phyloP scores from a whole-genome alignment of 2,329 filamentous ascomycete species.

The Albifimbria verrucaria region DNA sequence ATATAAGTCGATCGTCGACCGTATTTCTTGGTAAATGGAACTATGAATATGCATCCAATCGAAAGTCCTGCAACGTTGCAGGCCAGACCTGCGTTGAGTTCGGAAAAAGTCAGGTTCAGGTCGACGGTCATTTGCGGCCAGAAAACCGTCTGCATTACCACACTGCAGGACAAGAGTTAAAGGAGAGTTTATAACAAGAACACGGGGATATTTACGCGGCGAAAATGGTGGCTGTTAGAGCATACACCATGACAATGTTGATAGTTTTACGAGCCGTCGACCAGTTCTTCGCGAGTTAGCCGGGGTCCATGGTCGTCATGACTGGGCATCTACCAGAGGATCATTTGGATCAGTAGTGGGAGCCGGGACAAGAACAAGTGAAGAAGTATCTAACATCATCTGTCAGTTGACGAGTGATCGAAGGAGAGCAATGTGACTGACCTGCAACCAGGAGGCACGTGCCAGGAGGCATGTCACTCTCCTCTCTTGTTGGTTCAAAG shows the following conservation, averaged over 20 bases:
- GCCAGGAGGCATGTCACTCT: neutral
- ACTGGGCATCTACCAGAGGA: conserved; percentile 18
- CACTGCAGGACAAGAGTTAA: conserved; percentile 6
- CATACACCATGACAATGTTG: conserved; percentile 24
- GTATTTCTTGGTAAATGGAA: conserved; percentile 31
- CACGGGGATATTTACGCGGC: conserved; percentile 15
- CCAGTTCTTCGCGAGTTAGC: conserved; percentile 22
- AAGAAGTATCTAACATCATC: neutral
- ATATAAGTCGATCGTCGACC: conserved; percentile 29
- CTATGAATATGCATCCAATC: conserved; percentile 29
- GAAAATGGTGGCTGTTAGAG: conserved; percentile 23
- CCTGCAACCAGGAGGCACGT: neutral
- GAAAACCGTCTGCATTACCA: conserved; percentile 15
- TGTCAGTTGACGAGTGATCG: neutral
- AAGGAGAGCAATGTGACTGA: neutral
- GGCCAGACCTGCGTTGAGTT: conserved; percentile 23
- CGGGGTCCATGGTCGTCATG: neutral
- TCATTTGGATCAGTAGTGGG: conserved; percentile 27
- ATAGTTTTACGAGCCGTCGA: conserved; percentile 21
- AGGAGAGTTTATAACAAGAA: conserved; percentile 12
- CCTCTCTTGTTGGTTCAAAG: neutral
- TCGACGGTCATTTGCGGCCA: conserved; percentile 31
- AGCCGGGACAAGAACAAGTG: conserved; percentile 5
- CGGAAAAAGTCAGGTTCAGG: conserved; percentile 18
- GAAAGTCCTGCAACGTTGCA: conserved; percentile 27